phyloP scores from a whole-genome alignment of 352 stramenopile species.

The Phytopythium aichiense region DNA sequence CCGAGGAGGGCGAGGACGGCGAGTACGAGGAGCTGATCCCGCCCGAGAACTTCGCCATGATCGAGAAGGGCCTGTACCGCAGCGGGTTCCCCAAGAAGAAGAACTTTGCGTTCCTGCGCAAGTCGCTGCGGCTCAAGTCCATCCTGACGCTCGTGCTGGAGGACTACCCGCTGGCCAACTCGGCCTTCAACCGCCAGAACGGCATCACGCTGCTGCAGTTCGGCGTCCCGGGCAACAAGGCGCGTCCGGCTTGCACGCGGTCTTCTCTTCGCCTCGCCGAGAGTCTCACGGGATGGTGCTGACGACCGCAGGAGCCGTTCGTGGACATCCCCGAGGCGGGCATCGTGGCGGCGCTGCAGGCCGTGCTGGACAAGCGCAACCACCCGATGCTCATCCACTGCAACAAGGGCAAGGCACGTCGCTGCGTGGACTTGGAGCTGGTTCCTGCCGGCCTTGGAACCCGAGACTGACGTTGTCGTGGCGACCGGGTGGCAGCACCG shows the following conservation, averaged over 20 bases:
- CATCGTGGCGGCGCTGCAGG: slow-evolving; percentile 67
- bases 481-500: no score
- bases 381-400: slow-evolving; percentile 87
- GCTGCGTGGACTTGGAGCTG: no score
- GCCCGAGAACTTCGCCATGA: slow-evolving; percentile 87
- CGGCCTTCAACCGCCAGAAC: slow-evolving; percentile 76
- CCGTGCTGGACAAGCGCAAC: slow-evolving; percentile 81
- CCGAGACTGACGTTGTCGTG: no score
- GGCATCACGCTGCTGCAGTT: slow-evolving; percentile 81
- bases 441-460: no score
- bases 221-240: slow-evolving; percentile 82
- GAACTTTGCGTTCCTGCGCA: slow-evolving; percentile 83
- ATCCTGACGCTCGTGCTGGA: slow-evolving; percentile 86
- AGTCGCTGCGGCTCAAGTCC: slow-evolving; percentile 67
- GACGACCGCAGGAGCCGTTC: slow-evolving; percentile 54
- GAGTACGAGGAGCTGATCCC: slow-evolving; percentile 85
- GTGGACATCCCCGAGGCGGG: slow-evolving; percentile 82
- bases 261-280: no score
- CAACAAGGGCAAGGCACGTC: slow-evolving; percentile 82
- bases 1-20: slow-evolving; percentile 58
- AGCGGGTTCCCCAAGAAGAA: slow-evolving; percentile 90
- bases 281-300: no score
- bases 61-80: slow-evolving; percentile 83
- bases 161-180: slow-evolving; percentile 83
- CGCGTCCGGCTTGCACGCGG: no score